These are phyloP conservation scores for Ophiostoma tasmaniense DNA, from an alignment of 2,329 filamentous ascomycete genomes.

Conservation along the genomic window DNA sequence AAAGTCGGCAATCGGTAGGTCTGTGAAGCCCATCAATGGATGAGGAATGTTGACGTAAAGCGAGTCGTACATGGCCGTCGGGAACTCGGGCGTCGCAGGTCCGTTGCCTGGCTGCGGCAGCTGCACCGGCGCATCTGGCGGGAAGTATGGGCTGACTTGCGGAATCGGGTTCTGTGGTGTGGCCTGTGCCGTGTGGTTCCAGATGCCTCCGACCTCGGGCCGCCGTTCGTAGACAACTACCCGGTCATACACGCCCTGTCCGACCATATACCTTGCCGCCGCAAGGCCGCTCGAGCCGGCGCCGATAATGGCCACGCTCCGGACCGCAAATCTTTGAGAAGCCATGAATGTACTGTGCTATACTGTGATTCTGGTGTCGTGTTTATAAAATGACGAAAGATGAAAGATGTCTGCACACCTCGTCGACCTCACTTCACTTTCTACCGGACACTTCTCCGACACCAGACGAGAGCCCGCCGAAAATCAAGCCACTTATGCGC, in stretches of 20 bases:
- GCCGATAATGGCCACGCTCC: constrained; percentile 67
- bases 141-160: constrained; percentile 56
- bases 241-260: constrained; percentile 56
- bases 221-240: constrained; percentile 81
- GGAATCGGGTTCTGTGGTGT: constrained; percentile 49
- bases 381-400: not conserved
- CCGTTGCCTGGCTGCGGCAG: constrained; percentile 21
- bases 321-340: constrained; percentile 38
- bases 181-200: constrained; percentile 61
- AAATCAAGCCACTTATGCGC: not conserved
- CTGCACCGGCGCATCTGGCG: constrained; percentile 56
- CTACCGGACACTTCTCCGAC: not conserved
- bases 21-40: constrained; percentile 70
- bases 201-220: constrained; percentile 67
- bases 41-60: constrained; percentile 84
- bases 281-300: constrained; percentile 73
- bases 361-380: not conserved
- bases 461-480: not conserved
- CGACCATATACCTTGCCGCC: constrained; percentile 70
- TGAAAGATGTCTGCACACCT: not conserved
- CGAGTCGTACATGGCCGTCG: constrained; percentile 75
- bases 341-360: not conserved
- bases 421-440: not conserved
- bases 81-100: constrained; percentile 48
- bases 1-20: constrained; percentile 50